Base-by-base conservation (phyloP, 176 grass and related monocot genomes). In the Alloteropsis semialata region DNA sequence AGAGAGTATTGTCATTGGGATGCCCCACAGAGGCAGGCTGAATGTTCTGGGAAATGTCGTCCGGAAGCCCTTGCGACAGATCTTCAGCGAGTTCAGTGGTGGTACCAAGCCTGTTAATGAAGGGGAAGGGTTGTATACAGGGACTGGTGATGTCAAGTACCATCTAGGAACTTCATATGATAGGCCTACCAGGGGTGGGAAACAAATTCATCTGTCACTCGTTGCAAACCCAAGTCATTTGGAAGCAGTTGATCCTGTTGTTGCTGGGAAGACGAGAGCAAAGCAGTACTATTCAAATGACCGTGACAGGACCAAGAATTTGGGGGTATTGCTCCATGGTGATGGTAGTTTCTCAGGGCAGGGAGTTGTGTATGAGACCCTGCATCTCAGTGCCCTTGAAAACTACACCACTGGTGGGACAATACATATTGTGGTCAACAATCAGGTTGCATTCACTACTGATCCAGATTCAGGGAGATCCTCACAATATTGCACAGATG, bases 331-430 rank as follows among this genome's bases (percentile, higher is more conserved):
- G 80, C 87, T 99, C 65, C 96, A 96, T 79, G 93, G 96, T 50
- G 96, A 99, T 87, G 96, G 96, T 84, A 99, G 96, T 84, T 99
- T 99, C 85, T 90, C 96, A 32, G 91, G 96, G 3, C 93, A 99
- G 82, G 96, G 96, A n/a, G 93, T 99, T 46, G 96, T 99, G 71
- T 99, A 90, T 37, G 96, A 99, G 67, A 96, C 91, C 22, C 81
- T 99, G 44, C 96, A 99, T 96, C 91, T 99, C 44, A 99, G 96
- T 62, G 96, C 96, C 33, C 93, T 99, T 74, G 91, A 91, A 12
- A 99, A 94, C 72, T 96, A 94, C 74, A 96, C 96, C 38, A 99
- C 96, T 6, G 96, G 96, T 67, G 96, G 96, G 44, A 99, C 92
- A 68, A 95, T 94, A 82, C 92, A 94, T 58, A 84, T 94, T 25